These are phyloP conservation scores for Deinandra increscens DNA, from an alignment of 129 eudicot genomes.

Conservation along the genomic window DNA sequence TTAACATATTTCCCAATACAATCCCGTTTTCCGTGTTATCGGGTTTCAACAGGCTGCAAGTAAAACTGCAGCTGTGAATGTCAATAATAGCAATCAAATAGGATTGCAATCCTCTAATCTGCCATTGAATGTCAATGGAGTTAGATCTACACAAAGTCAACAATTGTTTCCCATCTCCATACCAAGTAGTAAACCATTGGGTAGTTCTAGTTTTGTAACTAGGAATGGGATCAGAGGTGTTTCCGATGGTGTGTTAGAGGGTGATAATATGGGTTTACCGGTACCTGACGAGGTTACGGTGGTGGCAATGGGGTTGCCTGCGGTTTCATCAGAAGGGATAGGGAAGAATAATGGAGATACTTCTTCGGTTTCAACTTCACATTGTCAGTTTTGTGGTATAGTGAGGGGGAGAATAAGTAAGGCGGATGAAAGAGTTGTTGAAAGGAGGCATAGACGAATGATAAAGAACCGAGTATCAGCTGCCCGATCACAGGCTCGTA, in stretches of 20 bases:
- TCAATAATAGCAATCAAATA: constrained; percentile 40
- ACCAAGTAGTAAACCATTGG: constrained; percentile 45
- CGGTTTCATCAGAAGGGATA: constrained; percentile 73
- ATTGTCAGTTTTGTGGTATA: constrained; percentile 71
- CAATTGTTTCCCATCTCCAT: constrained; percentile 63
- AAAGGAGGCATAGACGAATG: constrained; percentile 94
- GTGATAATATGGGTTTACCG: constrained; percentile 55
- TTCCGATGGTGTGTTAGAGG: constrained; percentile 44
- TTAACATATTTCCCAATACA: constrained; percentile 40
- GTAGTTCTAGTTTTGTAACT: constrained; percentile 54
- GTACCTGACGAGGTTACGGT: constrained; percentile 49
- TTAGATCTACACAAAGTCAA: constrained; percentile 47
- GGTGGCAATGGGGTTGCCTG: constrained; percentile 76
- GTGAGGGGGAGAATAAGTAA: constrained; percentile 60
- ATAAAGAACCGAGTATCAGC: constrained; percentile 94
- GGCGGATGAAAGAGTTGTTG: constrained; percentile 79
- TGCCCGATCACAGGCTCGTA: constrained; percentile 95
- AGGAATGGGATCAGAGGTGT: constrained; percentile 63
- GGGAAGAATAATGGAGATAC: constrained; percentile 81
- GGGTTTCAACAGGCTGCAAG: constrained; percentile 50
- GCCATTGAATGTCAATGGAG: constrained; percentile 64
- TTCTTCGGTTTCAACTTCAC: constrained; percentile 89
- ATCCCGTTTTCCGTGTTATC: constrained; percentile 39
- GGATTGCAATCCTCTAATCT: constrained; percentile 44
- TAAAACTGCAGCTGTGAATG: constrained; percentile 27